phyloP scores from a whole-genome alignment of 257 asterid genomes.

The Verbena officinalis region DNA sequence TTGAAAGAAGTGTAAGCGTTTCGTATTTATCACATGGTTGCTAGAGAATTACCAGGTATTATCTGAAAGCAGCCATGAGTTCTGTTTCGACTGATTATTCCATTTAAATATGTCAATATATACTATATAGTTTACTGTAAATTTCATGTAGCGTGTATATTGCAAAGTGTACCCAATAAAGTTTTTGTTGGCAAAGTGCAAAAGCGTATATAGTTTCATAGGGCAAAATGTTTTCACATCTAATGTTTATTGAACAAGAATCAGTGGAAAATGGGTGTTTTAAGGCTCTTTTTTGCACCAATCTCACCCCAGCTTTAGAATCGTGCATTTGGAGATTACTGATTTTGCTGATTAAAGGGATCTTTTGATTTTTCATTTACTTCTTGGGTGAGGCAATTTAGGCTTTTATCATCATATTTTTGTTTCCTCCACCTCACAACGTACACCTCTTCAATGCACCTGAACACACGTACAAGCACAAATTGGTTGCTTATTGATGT shows the following conservation, averaged over 20 bases:
- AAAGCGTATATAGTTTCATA: too few species aligned
- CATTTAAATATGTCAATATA: too few species aligned
- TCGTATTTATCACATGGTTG: too few species aligned
- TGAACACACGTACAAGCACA: background rate
- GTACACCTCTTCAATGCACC: background rate
- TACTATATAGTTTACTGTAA: too few species aligned
- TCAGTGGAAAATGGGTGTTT: background rate
- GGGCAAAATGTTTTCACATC: too few species aligned
- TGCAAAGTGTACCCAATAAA: too few species aligned
- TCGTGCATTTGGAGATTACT: background rate
- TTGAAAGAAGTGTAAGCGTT: too few species aligned
- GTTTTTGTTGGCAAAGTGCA: too few species aligned
- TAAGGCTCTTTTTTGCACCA: background rate
- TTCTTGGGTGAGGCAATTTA: background rate
- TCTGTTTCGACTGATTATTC: too few species aligned
- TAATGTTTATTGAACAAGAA: constrained; percentile 11
- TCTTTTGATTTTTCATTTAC: background rate
- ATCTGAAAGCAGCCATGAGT: too few species aligned
- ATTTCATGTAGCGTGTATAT: too few species aligned
- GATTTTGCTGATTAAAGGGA: background rate
- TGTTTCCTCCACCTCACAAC: constrained; percentile 1
- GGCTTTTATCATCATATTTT: background rate
- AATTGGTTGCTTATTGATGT: constrained; percentile 29
- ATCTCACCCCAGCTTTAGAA: background rate
- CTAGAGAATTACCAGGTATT: too few species aligned